Base-by-base conservation (phyloP, 306 rosid species). In the Bauhinia variegata region DNA sequence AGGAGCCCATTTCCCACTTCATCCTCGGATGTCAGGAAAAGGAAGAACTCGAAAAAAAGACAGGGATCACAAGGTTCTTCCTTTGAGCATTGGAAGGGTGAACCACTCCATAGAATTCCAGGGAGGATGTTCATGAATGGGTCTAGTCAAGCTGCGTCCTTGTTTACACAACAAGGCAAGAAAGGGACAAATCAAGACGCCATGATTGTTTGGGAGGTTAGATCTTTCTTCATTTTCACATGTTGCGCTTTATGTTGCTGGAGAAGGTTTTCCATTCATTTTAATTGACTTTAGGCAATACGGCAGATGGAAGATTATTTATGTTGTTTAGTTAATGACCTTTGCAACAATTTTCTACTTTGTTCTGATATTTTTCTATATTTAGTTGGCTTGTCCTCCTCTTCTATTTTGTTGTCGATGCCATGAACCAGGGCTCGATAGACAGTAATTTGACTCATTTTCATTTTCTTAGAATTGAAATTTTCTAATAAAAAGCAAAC, bases 181-280 rank as follows among this genome's bases (percentile, higher is more conserved):
- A 95, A 95, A 74, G 99, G 99, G 13, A 80, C 99, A 67, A 95
- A 95, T 70, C 99, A 95, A 71, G 99, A 95, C 67, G 99, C 99
- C 73, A 95, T 95, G 99, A n/a, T 95, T 73, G 92, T 95, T 75
- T 95, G 99, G 99, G 97, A 95, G 99, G 99, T 93, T 65, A 72
- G 82, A 70, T 78, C 61, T 41, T 73, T 23, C 46, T 42, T 50
- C 48, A 10, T 54, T 44, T 10, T 19, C 36, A 28, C 8, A 12
- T 46, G 13, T 9, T n/a, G 28, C 1, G 4, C 14, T 9, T 18
- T 54, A 31, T 55, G 32, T 64, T 53, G 11, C 5, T 0, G 36
- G 36, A 38, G 23, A 12, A 7, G 4, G 19, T 42, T 33, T 23
- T 61, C 65, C 23, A 13, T 61, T 28, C n/a, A 42, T 41, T 11